phyloP scores from a whole-genome alignment of 345 rosid species.

The Carallia brachiata region DNA sequence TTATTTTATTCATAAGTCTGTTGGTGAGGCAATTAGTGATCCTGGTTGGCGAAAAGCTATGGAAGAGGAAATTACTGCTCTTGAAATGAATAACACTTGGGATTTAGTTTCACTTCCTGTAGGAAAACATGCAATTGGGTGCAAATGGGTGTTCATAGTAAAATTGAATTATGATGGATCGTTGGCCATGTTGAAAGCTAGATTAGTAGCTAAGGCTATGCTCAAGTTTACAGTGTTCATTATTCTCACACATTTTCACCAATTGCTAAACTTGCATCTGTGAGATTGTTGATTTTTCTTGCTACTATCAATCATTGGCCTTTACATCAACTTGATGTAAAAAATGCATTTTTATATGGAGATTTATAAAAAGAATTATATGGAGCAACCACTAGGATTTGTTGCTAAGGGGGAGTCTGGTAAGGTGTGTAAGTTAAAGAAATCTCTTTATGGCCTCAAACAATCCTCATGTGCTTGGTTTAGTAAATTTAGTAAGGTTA shows the following conservation, averaged over 20 bases:
- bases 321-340: too few species aligned
- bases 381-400: neutral
- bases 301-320: neutral
- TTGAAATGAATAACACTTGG: too few species aligned
- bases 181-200: neutral
- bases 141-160: neutral
- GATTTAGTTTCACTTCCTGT: too few species aligned
- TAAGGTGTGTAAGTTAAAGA: neutral
- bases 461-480: neutral
- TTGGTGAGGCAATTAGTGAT: too few species aligned
- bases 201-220: neutral
- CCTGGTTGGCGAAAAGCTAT: too few species aligned
- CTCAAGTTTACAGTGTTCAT: neutral
- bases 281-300: neutral
- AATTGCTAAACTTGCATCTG: too few species aligned
- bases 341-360: too few species aligned
- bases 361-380: neutral
- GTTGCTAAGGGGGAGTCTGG: neutral
- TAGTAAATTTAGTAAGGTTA: neutral
- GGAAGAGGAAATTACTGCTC: too few species aligned
- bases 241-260: neutral
- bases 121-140: neutral
- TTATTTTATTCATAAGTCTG: too few species aligned
- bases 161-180: neutral
- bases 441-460: neutral